Evolutionary conservation across 2,329 filamentous ascomycete genomes (phyloP).

Genomic region (Venturia asperata): DNA sequence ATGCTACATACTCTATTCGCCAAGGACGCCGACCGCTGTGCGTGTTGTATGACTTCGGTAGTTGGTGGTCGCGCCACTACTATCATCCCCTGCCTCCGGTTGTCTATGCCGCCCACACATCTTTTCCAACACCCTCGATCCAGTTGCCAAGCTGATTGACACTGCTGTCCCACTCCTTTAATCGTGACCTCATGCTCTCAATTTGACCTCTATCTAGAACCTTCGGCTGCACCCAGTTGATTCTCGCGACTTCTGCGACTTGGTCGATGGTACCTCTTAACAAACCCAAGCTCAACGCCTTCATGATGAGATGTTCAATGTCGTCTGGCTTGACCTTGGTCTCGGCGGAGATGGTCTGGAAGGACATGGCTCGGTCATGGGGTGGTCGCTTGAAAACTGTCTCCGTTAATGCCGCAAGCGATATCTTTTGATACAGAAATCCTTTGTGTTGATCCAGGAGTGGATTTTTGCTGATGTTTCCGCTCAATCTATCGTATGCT

Average conservation of each 20-base stretch:
- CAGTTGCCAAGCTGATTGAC: conserved; percentile 95
- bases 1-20: conserved; percentile 5
- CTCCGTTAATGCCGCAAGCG: conserved; percentile 90
- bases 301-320: conserved; percentile 98
- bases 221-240: conserved; percentile 99
- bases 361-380: conserved; percentile 91
- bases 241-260: conserved; percentile 86
- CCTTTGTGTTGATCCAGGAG: conserved; percentile 71
- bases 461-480: conserved; percentile 71
- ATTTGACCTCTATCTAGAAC: conserved; percentile 95
- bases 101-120: conserved; percentile 78
- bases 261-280: conserved; percentile 92
- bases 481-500: conserved; percentile 75
- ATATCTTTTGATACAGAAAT: conserved; percentile 95
- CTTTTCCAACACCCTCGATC: conserved; percentile 89
- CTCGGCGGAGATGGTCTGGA: conserved; percentile 78
- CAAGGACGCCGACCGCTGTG: not conserved
- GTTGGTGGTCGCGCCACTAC: not conserved
- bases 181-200: conserved; percentile 75
- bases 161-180: conserved; percentile 92
- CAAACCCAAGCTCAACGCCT: conserved; percentile 88
- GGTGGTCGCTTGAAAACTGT: conserved; percentile 92
- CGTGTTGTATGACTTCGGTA: not conserved
- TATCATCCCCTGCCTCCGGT: not conserved
- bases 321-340: conserved; percentile 86